Base-by-base conservation (phyloP, 768 basidiomycete species). In the Termitomyces sp. region DNA sequence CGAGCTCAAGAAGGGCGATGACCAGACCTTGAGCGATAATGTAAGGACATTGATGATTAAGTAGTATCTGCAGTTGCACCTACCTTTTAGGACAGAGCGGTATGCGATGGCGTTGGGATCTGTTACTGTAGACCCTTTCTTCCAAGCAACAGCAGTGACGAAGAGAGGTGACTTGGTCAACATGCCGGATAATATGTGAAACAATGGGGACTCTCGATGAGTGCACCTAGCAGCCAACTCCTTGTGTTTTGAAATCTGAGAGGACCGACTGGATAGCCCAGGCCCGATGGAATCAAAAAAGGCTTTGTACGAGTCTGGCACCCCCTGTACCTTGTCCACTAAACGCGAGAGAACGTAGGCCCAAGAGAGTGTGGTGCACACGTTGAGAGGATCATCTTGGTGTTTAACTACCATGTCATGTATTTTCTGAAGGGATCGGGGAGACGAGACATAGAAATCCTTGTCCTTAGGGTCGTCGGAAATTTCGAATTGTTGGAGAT, bases 11-110 rank as follows among this genome's bases (percentile, higher is more conserved):
- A 4, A 92, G 72, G 3, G 86, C 81, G 53, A 92, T 85, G 22
- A 94, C 53, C 20, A 95, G 81, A 42, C 92, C 93, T 95, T 58
- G 26, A n/a, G n/a, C 30, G 2, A 36, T 47, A 49, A 51, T 52
- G 54, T 56, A 16, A 62, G 16, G n/a, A 40, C 4, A 13, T 14
- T 6, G 1, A 46, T 14, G 32, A 2, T 42, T 4, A 45, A 44
- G n/a, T 2, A 47, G 16, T 56, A 38, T 12, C 13, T 20, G 20
- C 16, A 44, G 3, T 6, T 24, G 22, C 4, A 67, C 76, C 35
- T 45, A 92, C 93, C 90, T 82, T 94, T 96, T 54, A 94, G 63
- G 14, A 94, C 86, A 6, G 90, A 89, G 35, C 92, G 83, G 66
- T 84, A 91, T 0, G 87, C 88, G 26, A 89, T 81, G 0, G 87